phyloP scores from a whole-genome alignment of 2,329 filamentous ascomycete genomes.

The Fusarium nygamai region DNA sequence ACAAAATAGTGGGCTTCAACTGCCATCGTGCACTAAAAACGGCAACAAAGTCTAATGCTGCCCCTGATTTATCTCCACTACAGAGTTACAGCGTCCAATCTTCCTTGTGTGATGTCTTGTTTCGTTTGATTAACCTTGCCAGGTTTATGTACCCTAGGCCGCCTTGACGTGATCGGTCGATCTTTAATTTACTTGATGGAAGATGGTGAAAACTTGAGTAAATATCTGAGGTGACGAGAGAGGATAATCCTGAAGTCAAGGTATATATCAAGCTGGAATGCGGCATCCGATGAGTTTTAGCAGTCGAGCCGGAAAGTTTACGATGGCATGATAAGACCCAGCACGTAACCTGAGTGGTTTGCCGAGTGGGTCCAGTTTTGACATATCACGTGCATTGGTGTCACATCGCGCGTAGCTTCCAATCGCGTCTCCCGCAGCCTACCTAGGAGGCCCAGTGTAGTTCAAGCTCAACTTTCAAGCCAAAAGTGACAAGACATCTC shows the following conservation, averaged over 20 bases:
- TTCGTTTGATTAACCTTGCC: slow-evolving; percentile 35
- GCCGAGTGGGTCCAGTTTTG: not conserved
- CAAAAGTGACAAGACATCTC: slow-evolving; percentile 5
- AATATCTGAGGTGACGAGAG: not conserved
- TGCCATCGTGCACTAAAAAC: slow-evolving; percentile 38
- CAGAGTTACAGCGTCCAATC: slow-evolving; percentile 24
- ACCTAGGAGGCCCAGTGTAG: not conserved
- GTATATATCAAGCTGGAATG: slow-evolving; percentile 2
- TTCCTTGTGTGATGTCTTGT: slow-evolving; percentile 23
- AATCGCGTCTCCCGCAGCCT: slow-evolving; percentile 10
- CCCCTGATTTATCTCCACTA: slow-evolving; percentile 32
- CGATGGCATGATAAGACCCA: not conserved
- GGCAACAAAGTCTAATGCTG: slow-evolving; percentile 27
- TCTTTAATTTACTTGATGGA: slow-evolving; percentile 11
- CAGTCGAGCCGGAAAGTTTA: not conserved
- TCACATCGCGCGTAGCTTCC: slow-evolving; percentile 30
- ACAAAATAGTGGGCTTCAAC: slow-evolving; percentile 30
- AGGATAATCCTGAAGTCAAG: not conserved
- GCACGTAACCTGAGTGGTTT: not conserved
- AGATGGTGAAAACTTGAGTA: not conserved
- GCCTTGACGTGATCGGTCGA: slow-evolving; percentile 31
- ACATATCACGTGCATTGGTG: slow-evolving; percentile 40
- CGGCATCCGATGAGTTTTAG: not conserved
- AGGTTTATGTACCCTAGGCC: slow-evolving; percentile 15
- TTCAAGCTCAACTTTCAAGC: slow-evolving; percentile 2